These are phyloP conservation scores for Phialocephala sp. DNA, from an alignment of 2,329 filamentous ascomycete species.

Conservation along the genomic window DNA sequence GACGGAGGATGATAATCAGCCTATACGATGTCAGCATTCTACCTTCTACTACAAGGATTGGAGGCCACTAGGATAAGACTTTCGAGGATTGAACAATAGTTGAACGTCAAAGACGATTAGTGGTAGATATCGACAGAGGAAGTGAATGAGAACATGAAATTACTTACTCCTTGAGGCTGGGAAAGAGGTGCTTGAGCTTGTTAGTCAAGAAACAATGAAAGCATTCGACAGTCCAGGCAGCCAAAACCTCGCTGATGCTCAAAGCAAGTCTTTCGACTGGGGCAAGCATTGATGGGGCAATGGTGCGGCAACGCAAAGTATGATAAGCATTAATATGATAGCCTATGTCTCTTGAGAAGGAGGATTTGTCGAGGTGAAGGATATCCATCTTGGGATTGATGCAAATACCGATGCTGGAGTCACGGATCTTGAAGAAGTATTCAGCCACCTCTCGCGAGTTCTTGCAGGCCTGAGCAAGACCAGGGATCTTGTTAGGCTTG, in stretches of 20 bases:
- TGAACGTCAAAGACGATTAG: too few relatives aligned
- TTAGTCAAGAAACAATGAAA: slow-evolving; percentile 18
- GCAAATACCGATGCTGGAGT: slow-evolving; percentile 6
- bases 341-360: neutral
- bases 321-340: slow-evolving; percentile 18
- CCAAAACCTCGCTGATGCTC: slow-evolving; percentile 7
- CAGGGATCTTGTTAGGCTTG: slow-evolving; percentile 7
- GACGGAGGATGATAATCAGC: slow-evolving; percentile 20
- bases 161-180: slow-evolving; percentile 15
- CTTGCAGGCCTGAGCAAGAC: slow-evolving; percentile 7
- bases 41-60: neutral
- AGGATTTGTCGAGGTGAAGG: slow-evolving; percentile 12
- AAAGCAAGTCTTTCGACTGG: slow-evolving; percentile 12
- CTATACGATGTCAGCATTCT: neutral
- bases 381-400: slow-evolving; percentile 14
- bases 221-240: slow-evolving; percentile 14
- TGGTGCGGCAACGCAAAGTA: slow-evolving; percentile 3
- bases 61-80: neutral
- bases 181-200: slow-evolving; percentile 4
- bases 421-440: slow-evolving; percentile 4
- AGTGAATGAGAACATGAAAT: too few relatives aligned
- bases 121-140: too few relatives aligned
- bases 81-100: neutral
- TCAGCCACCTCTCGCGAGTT: slow-evolving; percentile 11
- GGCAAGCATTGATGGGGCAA: neutral